Base-by-base conservation (phyloP, 2,329 filamentous ascomycete genomes). In the Boeremia lycopersici region DNA sequence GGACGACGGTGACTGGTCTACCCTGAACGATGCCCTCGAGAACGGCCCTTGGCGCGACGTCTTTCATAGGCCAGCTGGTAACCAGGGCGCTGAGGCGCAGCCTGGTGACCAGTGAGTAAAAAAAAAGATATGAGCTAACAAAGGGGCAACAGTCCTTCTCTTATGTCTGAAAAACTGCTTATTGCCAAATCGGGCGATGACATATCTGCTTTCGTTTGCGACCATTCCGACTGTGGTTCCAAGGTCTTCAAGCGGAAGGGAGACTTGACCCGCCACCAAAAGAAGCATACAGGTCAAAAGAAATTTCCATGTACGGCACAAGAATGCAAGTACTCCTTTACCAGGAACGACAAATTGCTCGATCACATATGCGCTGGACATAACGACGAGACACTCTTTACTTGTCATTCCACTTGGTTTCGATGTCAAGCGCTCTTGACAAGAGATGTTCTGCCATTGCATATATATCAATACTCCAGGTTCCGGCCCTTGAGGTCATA, bases 61-160 rank as follows among this genome's bases (percentile, higher is more conserved):
- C 23, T 57, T 43, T 25, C 40, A 40, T 41, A 33, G 51, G 48
- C 15, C 17, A 2, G 1, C 10, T 30, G 39, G n/a, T 6, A 30
- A 31, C 29, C 19, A 15, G 30, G 38, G 44, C 29, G 43, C 34
- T 35, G 56, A 51, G 36, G 19, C 23, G 31, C 40, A 55, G 56
- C 53, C 53, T 43, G 7, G 29, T 56, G 47, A 53, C 19, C 23
- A 51, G 63, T 65, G 35, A 63, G 63, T 63, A 47, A 63, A 65
- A 64, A 64, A 63, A 65, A 63, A 62, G 51, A 57, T 43, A 60
- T 50, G 43, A 45, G 61, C 61, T 62, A 62, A 65, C 57, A 55
- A 45, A 60, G 57, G 59, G 63, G 63, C 60, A 29, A 23, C 2
- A 26, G 33, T 13, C 19, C n/a, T n/a, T n/a, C n/a, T n/a, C n/a